These are phyloP conservation scores for Raffaelea arxii DNA, from an alignment of 2,329 filamentous ascomycete genomes.

Conservation along the genomic window DNA sequence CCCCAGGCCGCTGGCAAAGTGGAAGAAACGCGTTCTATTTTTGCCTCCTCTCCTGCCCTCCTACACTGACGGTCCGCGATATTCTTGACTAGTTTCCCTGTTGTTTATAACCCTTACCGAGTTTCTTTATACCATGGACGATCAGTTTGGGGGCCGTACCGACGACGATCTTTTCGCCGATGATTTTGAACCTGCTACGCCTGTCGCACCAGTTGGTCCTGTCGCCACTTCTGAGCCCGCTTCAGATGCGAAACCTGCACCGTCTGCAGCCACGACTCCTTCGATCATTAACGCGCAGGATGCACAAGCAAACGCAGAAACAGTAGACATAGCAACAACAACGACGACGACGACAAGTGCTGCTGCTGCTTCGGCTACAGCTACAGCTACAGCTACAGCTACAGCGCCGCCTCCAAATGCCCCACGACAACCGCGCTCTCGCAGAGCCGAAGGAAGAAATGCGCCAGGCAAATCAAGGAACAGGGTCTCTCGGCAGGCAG, in stretches of 20 bases:
- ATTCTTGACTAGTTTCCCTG: too few relatives aligned
- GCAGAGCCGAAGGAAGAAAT: neutral
- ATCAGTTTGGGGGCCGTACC: constrained; percentile 51
- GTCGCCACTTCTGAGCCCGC: too few relatives aligned
- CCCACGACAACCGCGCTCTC: neutral
- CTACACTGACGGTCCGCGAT: too few relatives aligned
- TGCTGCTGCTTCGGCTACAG: neutral
- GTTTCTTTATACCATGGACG: constrained; percentile 35
- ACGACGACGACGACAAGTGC: neutral
- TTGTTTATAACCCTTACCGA: neutral
- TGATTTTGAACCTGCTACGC: constrained; percentile 46
- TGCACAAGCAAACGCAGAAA: neutral
- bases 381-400: neutral
- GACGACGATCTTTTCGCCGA: constrained; percentile 55
- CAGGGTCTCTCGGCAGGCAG: neutral
- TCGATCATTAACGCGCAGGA: too few relatives aligned
- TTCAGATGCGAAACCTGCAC: neutral
- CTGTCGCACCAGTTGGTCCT: constrained; percentile 4
- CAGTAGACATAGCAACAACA: neutral
- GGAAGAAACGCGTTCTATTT: too few relatives aligned
- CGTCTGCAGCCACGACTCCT: too few relatives aligned
- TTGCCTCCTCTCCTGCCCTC: too few relatives aligned
- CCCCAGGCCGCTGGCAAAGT: neutral
- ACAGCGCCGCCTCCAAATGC: neutral
- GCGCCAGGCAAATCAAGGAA: neutral